Base-by-base conservation (phyloP, 2,329 filamentous ascomycete species). In the Neurospora sp. region DNA sequence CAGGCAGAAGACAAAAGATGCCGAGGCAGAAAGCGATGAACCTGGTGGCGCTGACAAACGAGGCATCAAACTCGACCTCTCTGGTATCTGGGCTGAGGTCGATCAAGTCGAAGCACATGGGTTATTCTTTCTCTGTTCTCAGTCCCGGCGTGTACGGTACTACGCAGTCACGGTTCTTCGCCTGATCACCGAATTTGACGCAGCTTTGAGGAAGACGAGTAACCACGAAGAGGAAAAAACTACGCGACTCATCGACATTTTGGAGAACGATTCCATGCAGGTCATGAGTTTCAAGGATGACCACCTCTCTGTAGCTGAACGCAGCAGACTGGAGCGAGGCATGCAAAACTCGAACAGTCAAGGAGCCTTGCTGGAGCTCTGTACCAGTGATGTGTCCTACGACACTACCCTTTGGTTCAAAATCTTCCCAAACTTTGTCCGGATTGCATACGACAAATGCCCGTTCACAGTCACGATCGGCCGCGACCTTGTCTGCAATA, bases 401-500 rank as follows among this genome's bases (percentile, higher is more conserved):
- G 96, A 99, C 78, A 91, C 93, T 2, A 97, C 94, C 0, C 82
- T 99, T 12, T 99, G 96, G 96, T 96, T 96, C 81, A 99, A 98
- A 77, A 91, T 98, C 19, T 99, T 99, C 76, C 96, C 96, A 3
- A 98, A 97, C 76, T 85, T 99, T 39, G 92, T 99, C 70, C 89
- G 93, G 11, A 91, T 97, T 74, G 93, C 93, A 70, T 96, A 93
- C 76, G 92, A 97, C 74, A 91, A 91, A 71, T 99, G 95, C 75
- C 92, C 93, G 0, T 94, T 97, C 75, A 93, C 95, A 2, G 92
- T 98, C 40, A 94, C 92, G 0, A 88, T 98, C 66, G 93, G 93
- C 36, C 88, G 96, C 71, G 95, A 98, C 77, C 88, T 97, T 70
- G 92, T 99, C 62, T 98, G 95, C 80, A 93, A 95, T 73, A 89